Evolutionary conservation across 371 early-diverging fungal species (phyloP).

Genomic region (Syncephalastrum sp.): DNA sequence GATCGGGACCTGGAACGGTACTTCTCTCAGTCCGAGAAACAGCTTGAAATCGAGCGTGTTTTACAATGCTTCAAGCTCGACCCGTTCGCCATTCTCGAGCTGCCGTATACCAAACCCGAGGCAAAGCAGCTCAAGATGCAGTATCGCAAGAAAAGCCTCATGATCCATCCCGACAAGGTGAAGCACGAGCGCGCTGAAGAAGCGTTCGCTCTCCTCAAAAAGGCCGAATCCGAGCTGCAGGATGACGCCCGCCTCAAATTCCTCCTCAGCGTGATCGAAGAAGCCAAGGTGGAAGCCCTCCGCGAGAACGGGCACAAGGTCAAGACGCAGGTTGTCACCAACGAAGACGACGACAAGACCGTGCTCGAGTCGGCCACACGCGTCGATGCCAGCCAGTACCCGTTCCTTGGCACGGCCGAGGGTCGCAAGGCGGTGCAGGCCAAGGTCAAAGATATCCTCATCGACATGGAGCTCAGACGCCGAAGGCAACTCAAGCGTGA

Average conservation of each 20-base stretch:
- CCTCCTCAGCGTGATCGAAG: constrained; percentile 62
- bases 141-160: constrained; percentile 84
- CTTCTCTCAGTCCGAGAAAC: constrained; percentile 70
- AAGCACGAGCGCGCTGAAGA: constrained; percentile 77
- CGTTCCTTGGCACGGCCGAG: constrained; percentile 33
- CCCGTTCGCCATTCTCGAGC: constrained; percentile 80
- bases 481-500: constrained; percentile 64
- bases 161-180: constrained; percentile 90
- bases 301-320: constrained; percentile 45
- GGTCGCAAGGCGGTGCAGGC: constrained; percentile 47
- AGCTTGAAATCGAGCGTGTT: constrained; percentile 84
- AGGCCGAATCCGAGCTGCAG: constrained; percentile 76
- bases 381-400: constrained; percentile 38
- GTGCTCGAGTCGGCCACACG: constrained; percentile 29
- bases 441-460: constrained; percentile 61
- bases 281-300: constrained; percentile 66
- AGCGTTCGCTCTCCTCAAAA: constrained; percentile 84
- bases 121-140: constrained; percentile 66
- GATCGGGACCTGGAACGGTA: constrained; percentile 65
- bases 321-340: constrained; percentile 30
- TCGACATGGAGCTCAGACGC: constrained; percentile 65
- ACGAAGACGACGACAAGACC: constrained; percentile 14
- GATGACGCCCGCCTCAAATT: constrained; percentile 63
- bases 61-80: constrained; percentile 72
- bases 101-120: constrained; percentile 58